Evolutionary conservation across 2,329 filamentous ascomycete species (phyloP).

Genomic region (Fusarium keratoplasticum): DNA sequence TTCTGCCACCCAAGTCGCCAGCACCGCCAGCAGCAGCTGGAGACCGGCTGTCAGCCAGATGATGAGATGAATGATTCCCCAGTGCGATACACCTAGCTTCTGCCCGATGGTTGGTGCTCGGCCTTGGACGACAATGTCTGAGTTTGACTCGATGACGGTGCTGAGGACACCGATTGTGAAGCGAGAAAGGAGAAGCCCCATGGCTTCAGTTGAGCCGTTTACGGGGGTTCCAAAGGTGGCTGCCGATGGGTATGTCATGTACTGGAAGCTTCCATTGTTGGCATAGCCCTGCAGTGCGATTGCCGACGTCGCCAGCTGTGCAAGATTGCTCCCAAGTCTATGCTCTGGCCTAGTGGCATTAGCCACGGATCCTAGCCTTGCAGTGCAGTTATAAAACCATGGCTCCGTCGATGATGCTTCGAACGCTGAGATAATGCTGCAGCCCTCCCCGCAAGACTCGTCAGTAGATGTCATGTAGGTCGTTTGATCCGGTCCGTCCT

Average conservation of each 20-base stretch:
- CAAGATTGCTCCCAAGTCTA: constrained; percentile 1
- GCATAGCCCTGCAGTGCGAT: constrained; percentile 26
- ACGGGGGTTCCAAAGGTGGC: background rate
- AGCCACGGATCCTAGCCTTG: background rate
- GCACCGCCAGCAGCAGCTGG: background rate
- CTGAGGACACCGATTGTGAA: constrained; percentile 7
- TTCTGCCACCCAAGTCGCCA: constrained; percentile 7
- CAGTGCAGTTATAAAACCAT: constrained; percentile 34
- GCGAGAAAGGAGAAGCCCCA: background rate
- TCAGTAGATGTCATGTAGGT: constrained; percentile 19
- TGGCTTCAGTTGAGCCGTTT: background rate
- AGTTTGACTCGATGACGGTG: background rate
- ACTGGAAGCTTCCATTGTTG: background rate
- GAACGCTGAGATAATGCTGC: constrained; percentile 16
- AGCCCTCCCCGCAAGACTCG: constrained; percentile 10
- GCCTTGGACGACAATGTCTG: background rate
- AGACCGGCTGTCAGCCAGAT: constrained; percentile 3
- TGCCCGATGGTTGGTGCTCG: background rate
- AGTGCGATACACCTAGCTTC: constrained; percentile 2
- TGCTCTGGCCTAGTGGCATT: constrained; percentile 13
- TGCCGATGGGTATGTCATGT: background rate
- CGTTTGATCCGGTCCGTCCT: background rate
- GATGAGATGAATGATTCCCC: background rate
- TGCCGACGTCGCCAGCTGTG: constrained; percentile 10
- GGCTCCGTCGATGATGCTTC: constrained; percentile 18